A percentile compares a stretch with the other conserved stretches of the same genome.
These are phyloP conservation scores for Hylodesmum podocarpum DNA, from an alignment of 306 rosid genomes.

Conservation along the genomic window DNA sequence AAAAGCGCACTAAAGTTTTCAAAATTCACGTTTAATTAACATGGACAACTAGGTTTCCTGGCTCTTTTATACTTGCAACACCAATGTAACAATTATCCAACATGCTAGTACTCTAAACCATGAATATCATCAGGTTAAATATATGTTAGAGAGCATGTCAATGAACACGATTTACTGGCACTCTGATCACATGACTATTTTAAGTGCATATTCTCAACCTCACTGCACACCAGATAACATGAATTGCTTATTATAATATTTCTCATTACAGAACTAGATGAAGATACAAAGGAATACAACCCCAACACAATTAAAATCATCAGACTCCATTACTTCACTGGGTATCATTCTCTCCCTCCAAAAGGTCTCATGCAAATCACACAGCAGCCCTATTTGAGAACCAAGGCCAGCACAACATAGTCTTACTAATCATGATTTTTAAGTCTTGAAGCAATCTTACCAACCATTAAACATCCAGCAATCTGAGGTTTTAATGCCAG, in stretches of 20 bases:
- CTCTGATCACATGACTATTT: conserved; percentile 24
- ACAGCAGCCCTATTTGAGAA: conserved; percentile 58
- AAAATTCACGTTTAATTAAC: conserved; percentile 12
- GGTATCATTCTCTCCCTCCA: conserved; percentile 49
- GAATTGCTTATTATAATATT: conserved; percentile 25
- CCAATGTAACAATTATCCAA: conserved; percentile 13
- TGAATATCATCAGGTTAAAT: conserved; percentile 15
- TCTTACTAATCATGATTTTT: conserved; percentile 70
- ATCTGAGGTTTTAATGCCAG: conserved; percentile 75
- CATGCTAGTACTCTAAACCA: conserved; percentile 30
- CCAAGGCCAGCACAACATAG: conserved; percentile 71
- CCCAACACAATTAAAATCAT: conserved; percentile 39
- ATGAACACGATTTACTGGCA: conserved; percentile 14
- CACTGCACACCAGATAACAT: conserved; percentile 36
- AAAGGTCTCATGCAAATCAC: conserved; percentile 64
- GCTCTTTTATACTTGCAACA: background rate
- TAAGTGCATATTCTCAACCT: conserved; percentile 19
- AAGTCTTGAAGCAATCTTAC: conserved; percentile 99
- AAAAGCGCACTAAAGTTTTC: conserved; percentile 5
- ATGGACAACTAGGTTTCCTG: background rate
- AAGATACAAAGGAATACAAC: conserved; percentile 33
- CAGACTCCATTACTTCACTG: conserved; percentile 42
- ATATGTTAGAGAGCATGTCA: conserved; percentile 16
- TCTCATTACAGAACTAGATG: conserved; percentile 39
- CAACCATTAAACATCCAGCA: conserved; percentile 97